Evolutionary conservation across 768 basidiomycete genomes (phyloP).

Genomic region (Boletus fagicola): DNA sequence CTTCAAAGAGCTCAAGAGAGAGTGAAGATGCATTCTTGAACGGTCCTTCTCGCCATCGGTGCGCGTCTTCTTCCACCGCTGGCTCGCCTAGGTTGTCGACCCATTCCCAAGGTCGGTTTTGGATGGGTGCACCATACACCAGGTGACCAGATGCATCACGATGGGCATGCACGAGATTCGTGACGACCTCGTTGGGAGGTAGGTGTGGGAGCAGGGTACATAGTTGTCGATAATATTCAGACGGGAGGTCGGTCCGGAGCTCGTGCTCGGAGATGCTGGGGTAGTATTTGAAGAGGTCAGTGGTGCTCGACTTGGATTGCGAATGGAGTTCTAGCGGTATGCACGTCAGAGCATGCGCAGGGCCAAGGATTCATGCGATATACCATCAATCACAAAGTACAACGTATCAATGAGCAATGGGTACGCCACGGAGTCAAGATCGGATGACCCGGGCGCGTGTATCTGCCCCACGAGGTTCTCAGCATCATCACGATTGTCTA

Average conservation of each 20-base stretch:
- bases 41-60: conserved; percentile 41
- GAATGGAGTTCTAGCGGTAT: conserved; percentile 53
- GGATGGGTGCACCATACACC: conserved; percentile 50
- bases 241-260: conserved; percentile 54
- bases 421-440: conserved; percentile 56
- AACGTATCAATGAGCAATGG: conserved; percentile 72
- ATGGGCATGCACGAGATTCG: conserved; percentile 57
- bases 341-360: not conserved
- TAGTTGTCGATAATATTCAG: conserved; percentile 56
- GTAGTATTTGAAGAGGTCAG: conserved; percentile 65
- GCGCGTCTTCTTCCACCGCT: conserved; percentile 42
- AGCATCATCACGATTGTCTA: conserved; percentile 5
- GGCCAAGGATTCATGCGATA: conserved; percentile 8
- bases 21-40: conserved; percentile 70
- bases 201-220: conserved; percentile 56
- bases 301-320: conserved; percentile 49
- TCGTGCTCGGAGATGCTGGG: conserved; percentile 50
- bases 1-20: conserved; percentile 68
- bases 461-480: conserved; percentile 37
- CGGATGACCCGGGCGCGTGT: conserved; percentile 48
- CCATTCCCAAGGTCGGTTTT: conserved; percentile 87
- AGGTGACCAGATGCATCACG: conserved; percentile 53
- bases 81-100: conserved; percentile 65
- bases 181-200: conserved; percentile 48
- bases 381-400: conserved; percentile 73